Evolutionary conservation across 768 basidiomycete genomes (phyloP).

Genomic region (Saitozyma sp.): DNA sequence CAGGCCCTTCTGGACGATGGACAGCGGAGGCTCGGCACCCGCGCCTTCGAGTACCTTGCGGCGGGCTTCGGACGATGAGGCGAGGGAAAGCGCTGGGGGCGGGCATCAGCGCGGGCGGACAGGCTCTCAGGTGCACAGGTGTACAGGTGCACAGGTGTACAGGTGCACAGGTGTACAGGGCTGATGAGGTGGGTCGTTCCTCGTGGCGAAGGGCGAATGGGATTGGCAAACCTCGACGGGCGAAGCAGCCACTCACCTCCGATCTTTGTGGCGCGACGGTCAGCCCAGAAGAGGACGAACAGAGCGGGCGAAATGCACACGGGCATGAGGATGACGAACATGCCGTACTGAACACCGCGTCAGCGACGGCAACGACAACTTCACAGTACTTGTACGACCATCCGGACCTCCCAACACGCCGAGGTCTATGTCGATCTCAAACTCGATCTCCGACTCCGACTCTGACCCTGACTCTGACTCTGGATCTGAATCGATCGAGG

Average conservation of each 20-base stretch:
- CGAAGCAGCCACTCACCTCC: slow-evolving; percentile 19
- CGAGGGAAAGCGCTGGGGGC: slow-evolving; percentile 29
- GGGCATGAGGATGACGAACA: slow-evolving; percentile 49
- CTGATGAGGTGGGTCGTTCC: too few relatives aligned
- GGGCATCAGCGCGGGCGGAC: slow-evolving; percentile 2
- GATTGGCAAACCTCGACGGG: too few relatives aligned
- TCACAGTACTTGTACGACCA: too few relatives aligned
- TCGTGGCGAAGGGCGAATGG: too few relatives aligned
- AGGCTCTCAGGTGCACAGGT: background rate
- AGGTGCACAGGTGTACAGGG: too few relatives aligned
- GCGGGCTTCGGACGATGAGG: slow-evolving; percentile 34
- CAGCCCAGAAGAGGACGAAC: slow-evolving; percentile 45
- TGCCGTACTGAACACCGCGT: slow-evolving; percentile 31
- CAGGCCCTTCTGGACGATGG: slow-evolving; percentile 13
- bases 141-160: too few relatives aligned
- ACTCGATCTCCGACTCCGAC: too few relatives aligned
- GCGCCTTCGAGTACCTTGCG: slow-evolving; percentile 14
- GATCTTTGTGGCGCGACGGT: slow-evolving; percentile 34
- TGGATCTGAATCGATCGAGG: slow-evolving; percentile 6
- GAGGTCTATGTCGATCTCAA: too few relatives aligned
- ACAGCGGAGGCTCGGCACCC: background rate
- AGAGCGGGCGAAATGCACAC: slow-evolving; percentile 39
- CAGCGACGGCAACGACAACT: background rate
- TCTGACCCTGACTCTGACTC: too few relatives aligned
- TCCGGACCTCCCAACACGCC: too few relatives aligned